Evolutionary conservation across 2,329 filamentous ascomycete species (phyloP).

Genomic region (Penicillium occitanis): DNA sequence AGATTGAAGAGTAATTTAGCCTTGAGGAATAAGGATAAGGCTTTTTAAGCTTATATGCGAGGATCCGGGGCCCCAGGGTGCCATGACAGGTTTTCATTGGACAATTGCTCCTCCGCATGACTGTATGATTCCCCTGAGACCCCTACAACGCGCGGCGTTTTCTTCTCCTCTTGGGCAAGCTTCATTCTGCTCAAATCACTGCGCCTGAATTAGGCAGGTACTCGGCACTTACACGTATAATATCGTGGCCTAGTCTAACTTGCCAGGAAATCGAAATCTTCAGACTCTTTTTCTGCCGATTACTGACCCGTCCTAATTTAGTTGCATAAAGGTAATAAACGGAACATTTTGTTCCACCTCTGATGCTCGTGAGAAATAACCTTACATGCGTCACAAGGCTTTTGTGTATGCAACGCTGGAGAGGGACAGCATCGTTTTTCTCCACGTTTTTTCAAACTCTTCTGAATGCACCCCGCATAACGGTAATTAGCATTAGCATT

Average conservation of each 20-base stretch:
- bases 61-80: background rate
- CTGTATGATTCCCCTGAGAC: background rate
- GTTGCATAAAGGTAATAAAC: background rate
- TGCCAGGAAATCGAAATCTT: background rate
- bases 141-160: background rate
- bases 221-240: background rate
- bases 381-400: slow-evolving; percentile 1
- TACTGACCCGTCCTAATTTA: background rate
- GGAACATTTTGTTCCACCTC: slow-evolving; percentile 16
- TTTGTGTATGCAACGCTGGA: background rate
- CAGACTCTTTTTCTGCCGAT: background rate
- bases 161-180: background rate
- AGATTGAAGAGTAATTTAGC: background rate
- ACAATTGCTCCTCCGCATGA: background rate
- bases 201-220: background rate
- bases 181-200: background rate
- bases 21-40: background rate
- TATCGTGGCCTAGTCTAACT: background rate
- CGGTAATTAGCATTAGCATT: background rate
- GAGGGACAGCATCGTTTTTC: background rate
- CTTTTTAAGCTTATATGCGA: slow-evolving; percentile 5
- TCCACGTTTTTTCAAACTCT: background rate
- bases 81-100: background rate
- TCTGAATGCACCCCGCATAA: background rate
- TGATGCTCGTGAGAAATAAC: slow-evolving; percentile 11